phyloP scores from a whole-genome alignment of 2,329 filamentous ascomycete genomes.

The Metarhizium brunneum region DNA sequence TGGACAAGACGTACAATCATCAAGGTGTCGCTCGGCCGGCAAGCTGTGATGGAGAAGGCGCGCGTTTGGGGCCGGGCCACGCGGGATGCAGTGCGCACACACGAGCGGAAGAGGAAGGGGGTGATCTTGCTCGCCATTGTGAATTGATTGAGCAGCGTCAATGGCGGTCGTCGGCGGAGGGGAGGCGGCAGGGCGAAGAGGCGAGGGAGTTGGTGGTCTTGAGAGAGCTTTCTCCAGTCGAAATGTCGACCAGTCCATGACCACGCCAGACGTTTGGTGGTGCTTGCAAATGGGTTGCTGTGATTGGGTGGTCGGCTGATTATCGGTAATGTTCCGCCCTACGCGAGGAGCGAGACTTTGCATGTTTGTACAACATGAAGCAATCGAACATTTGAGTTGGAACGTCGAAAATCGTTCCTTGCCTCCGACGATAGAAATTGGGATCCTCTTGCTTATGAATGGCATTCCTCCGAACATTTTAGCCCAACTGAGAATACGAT shows the following conservation, averaged over 20 bases:
- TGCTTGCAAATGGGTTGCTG: conserved; percentile 15
- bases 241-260: conserved; percentile 23
- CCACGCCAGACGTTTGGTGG: conserved; percentile 32
- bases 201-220: conserved; percentile 12
- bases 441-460: not conserved
- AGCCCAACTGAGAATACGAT: not conserved
- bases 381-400: too few species aligned
- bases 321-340: conserved; percentile 4
- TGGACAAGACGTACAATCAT: conserved; percentile 47
- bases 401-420: not conserved
- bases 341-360: too few species aligned
- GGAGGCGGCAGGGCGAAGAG: conserved; percentile 7
- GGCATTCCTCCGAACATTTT: not conserved
- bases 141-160: conserved; percentile 11
- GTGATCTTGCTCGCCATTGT: conserved; percentile 78
- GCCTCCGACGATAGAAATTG: too few species aligned
- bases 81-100: conserved; percentile 54
- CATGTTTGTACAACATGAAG: too few species aligned
- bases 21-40: conserved; percentile 63
- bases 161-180: conserved; percentile 10
- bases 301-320: conserved; percentile 15
- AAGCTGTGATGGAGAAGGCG: conserved; percentile 59
- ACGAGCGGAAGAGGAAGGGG: conserved; percentile 62
- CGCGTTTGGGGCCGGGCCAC: conserved; percentile 59
- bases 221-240: conserved; percentile 19